phyloP scores from a whole-genome alignment of 2,329 filamentous ascomycete genomes.

The Cladophialophora immunda region DNA sequence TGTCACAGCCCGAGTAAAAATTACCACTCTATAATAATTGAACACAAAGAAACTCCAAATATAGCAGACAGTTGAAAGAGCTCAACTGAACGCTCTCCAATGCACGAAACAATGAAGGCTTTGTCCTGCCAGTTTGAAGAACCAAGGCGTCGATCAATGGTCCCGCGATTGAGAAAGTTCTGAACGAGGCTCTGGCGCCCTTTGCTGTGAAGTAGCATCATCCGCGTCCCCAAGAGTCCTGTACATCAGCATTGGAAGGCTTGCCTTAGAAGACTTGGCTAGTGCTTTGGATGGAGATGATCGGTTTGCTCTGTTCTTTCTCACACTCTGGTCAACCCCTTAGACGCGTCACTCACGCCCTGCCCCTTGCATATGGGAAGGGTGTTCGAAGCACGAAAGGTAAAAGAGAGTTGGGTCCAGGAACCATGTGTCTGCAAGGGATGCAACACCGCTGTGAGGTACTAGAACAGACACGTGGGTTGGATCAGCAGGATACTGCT shows the following conservation, averaged over 20 bases:
- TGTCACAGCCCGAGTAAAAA: neutral
- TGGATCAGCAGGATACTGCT: neutral
- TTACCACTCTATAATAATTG: neutral
- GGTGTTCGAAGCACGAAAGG: neutral
- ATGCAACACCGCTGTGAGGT: neutral
- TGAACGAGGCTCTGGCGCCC: neutral
- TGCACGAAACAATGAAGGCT: neutral
- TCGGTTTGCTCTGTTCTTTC: neutral
- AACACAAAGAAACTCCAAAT: conserved; percentile 15
- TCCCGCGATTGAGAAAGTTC: neutral
- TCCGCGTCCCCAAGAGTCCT: neutral
- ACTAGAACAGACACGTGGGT: neutral
- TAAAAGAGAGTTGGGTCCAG: neutral
- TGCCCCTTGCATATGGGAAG: neutral
- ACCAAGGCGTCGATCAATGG: neutral
- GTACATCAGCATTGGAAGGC: neutral
- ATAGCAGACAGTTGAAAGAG: conserved; percentile 6
- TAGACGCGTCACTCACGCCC: neutral
- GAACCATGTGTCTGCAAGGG: neutral
- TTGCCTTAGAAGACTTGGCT: neutral
- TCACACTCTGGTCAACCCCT: neutral
- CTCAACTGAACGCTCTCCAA: neutral
- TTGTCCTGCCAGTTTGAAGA: neutral
- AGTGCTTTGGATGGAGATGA: neutral
- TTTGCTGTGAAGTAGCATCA: neutral